phyloP scores from a whole-genome alignment of 768 basidiomycete species.

The Boletus patriciae region DNA sequence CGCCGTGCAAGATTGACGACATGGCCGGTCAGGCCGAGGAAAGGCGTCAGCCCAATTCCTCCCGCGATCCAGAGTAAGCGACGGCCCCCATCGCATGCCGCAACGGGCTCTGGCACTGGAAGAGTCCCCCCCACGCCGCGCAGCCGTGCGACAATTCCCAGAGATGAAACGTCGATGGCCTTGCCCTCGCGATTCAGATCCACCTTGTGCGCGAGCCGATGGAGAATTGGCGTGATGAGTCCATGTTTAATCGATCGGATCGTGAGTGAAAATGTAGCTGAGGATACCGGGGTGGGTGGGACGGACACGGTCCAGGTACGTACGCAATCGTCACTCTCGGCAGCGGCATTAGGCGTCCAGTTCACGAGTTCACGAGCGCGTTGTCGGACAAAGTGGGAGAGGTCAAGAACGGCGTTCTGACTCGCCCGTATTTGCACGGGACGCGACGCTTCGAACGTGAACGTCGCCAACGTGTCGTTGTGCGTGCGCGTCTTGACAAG shows the following conservation, averaged over 20 bases:
- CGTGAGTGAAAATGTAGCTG: conserved; percentile 43
- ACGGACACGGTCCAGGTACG: conserved; percentile 64
- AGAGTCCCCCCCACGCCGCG: conserved; percentile 57
- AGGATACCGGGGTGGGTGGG: conserved; percentile 14
- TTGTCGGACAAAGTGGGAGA: conserved; percentile 49
- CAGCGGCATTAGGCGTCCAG: conserved; percentile 37
- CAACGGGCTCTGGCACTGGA: conserved; percentile 19
- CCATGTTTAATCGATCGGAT: conserved; percentile 57
- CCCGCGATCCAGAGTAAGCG: conserved; percentile 60
- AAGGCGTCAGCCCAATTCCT: conserved; percentile 66
- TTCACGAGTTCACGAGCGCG: conserved; percentile 53
- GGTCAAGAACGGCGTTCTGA: conserved; percentile 56
- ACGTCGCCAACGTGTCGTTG: conserved; percentile 47
- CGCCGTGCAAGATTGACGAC: conserved; percentile 15
- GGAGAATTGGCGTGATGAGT: conserved; percentile 55
- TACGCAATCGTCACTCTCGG: conserved; percentile 60
- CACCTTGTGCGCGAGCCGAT: conserved; percentile 37
- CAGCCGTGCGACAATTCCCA: conserved; percentile 45
- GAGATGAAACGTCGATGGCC: conserved; percentile 20
- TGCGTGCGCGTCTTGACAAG: conserved; percentile 22
- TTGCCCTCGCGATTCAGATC: conserved; percentile 6
- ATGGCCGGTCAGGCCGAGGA: conserved; percentile 50
- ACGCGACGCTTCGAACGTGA: conserved; percentile 46
- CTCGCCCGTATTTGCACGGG: conserved; percentile 35
- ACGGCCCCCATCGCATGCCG: conserved; percentile 25